Percentiles rank a stretch among this genome's conserved stretches.
These are phyloP conservation scores for Xerophyta viscosa DNA, from an alignment of 106 monocot genomes.

Conservation along the genomic window DNA sequence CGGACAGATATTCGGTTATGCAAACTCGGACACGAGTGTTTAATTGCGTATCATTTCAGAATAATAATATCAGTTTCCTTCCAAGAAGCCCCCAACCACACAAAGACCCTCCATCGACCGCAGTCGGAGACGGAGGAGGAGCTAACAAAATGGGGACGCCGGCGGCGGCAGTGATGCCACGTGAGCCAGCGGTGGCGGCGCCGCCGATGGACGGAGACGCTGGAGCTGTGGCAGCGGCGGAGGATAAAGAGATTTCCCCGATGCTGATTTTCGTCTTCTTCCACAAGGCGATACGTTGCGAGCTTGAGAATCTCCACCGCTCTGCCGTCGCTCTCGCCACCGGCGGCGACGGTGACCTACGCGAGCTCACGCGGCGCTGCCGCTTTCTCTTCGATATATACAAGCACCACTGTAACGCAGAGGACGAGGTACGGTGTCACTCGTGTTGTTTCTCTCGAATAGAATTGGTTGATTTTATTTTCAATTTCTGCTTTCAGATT, in stretches of 20 bases:
- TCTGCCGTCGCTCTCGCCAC: slow-evolving; percentile 72
- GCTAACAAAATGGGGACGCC: slow-evolving; percentile 29
- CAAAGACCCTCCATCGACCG: neutral
- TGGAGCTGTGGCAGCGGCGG: slow-evolving; percentile 1
- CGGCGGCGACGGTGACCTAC: slow-evolving; percentile 54
- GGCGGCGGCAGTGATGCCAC: slow-evolving; percentile 27
- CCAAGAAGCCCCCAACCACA: neutral
- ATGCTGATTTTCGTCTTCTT: slow-evolving; percentile 81
- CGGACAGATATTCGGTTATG: too few species aligned
- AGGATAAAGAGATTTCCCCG: slow-evolving; percentile 43
- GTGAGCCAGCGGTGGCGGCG: slow-evolving; percentile 14
- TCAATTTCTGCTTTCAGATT: neutral
- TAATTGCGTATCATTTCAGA: too few species aligned
- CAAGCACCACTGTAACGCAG: slow-evolving; percentile 95
- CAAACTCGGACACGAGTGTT: too few species aligned
- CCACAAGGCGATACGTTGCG: slow-evolving; percentile 83
- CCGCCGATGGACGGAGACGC: slow-evolving; percentile 7
- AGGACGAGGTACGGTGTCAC: slow-evolving; percentile 67
- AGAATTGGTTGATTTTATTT: neutral
- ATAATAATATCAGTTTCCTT: too few species aligned
- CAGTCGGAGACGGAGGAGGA: neutral
- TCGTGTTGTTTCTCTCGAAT: neutral
- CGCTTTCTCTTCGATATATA: slow-evolving; percentile 75
- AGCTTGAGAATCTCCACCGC: slow-evolving; percentile 78
- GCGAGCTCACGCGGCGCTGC: slow-evolving; percentile 45